Percentiles rank a stretch among this genome's conserved stretches.
These are phyloP conservation scores for Pythium plurisporium DNA, from an alignment of 352 stramenopile species.

Conservation along the genomic window DNA sequence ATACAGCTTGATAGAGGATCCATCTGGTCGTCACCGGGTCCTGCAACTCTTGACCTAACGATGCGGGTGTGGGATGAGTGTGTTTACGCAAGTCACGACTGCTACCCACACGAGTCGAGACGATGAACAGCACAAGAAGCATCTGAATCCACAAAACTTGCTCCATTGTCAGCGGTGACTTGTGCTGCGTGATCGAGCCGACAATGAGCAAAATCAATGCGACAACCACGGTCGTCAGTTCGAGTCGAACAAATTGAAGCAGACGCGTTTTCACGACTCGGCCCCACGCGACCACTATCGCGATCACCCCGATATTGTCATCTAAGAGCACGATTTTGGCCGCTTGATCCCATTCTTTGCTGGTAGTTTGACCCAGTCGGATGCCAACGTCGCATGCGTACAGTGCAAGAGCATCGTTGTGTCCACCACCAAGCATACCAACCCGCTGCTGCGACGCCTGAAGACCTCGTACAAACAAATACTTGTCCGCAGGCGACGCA, in stretches of 20 bases:
- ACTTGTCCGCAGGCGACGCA: slow-evolving; percentile 86
- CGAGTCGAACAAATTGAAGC: neutral
- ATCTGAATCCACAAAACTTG: neutral
- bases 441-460: slow-evolving; percentile 49
- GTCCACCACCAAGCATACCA: slow-evolving; percentile 68
- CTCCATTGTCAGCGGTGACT: neutral
- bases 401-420: slow-evolving; percentile 58
- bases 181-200: neutral
- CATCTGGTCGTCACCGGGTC: neutral
- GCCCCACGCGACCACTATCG: neutral
- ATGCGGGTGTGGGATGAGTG: neutral
- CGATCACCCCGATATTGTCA: neutral
- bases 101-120: neutral
- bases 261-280: neutral
- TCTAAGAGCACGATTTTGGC: neutral
- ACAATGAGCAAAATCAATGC: neutral
- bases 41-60: neutral
- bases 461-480: slow-evolving; percentile 84
- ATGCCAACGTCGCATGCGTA: slow-evolving; percentile 75
- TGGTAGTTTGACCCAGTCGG: too few species aligned
- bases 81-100: too few species aligned
- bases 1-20: neutral
- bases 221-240: neutral
- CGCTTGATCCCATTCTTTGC: too few species aligned
- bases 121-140: neutral